A percentile compares a stretch with the other conserved stretches of the same genome.
phyloP scores from a whole-genome alignment of 2,329 filamentous ascomycete species.

The Metarhizium rileyi region DNA sequence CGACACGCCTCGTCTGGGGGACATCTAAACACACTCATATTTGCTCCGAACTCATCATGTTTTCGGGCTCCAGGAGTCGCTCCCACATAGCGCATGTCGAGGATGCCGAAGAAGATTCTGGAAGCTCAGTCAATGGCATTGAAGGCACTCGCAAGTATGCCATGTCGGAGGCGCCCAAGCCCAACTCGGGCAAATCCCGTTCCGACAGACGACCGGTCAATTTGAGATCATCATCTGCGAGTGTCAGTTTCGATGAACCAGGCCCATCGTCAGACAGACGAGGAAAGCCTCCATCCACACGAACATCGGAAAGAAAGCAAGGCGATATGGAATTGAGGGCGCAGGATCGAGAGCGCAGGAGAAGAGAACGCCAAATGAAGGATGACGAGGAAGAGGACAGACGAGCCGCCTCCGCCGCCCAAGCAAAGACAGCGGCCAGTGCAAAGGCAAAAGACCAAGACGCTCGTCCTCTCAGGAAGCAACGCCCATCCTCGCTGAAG shows the following conservation, averaged over 20 bases:
- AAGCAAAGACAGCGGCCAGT: neutral
- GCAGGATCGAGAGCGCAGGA: slow-evolving; percentile 18
- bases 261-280: slow-evolving; percentile 24
- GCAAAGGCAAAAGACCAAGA: slow-evolving; percentile 12
- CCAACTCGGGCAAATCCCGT: slow-evolving; percentile 42
- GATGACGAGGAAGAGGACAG: slow-evolving; percentile 13
- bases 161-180: slow-evolving; percentile 32
- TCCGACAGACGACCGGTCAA: slow-evolving; percentile 24
- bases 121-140: slow-evolving; percentile 30
- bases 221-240: slow-evolving; percentile 27
- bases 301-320: slow-evolving; percentile 12
- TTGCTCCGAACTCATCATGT: slow-evolving; percentile 28
- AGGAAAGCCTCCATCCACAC: slow-evolving; percentile 14
- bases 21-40: slow-evolving; percentile 4
- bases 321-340: slow-evolving; percentile 14
- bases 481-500: slow-evolving; percentile 19
- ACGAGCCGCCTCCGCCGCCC: slow-evolving; percentile 5
- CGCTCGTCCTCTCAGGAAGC: slow-evolving; percentile 17
- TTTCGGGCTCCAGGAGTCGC: slow-evolving; percentile 20
- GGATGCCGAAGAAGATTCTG: slow-evolving; percentile 39
- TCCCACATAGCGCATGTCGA: slow-evolving; percentile 35
- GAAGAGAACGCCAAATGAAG: slow-evolving; percentile 16
- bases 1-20: neutral
- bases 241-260: slow-evolving; percentile 30
- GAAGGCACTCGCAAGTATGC: slow-evolving; percentile 35